Evolutionary conservation across 805 yeast species (phyloP).

Genomic region (Yarrowia porcina): DNA sequence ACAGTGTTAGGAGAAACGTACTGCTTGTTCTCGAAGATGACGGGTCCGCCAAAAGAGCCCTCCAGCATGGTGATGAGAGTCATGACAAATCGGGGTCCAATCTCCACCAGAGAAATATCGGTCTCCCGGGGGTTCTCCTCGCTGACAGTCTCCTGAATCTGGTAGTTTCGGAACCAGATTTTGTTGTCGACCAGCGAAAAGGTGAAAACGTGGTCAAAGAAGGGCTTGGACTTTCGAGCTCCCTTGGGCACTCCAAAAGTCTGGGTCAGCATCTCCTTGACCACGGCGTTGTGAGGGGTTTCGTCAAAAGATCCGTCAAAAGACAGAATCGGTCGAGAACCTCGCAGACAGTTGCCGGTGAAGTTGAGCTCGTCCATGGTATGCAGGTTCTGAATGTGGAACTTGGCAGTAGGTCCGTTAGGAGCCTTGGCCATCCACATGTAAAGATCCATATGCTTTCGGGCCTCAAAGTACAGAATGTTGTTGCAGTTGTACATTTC

Average conservation of each 20-base stretch:
- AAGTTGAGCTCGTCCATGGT: constrained; percentile 94
- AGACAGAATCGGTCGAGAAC: constrained; percentile 89
- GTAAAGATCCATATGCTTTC: constrained; percentile 93
- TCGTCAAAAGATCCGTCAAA: constrained; percentile 78
- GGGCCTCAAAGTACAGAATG: constrained; percentile 86
- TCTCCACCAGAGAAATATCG: constrained; percentile 80
- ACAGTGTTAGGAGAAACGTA: constrained; percentile 94
- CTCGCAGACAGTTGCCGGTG: constrained; percentile 93
- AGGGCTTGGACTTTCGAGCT: constrained; percentile 90
- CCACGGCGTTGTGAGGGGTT: constrained; percentile 62
- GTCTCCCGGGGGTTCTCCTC: constrained; percentile 47
- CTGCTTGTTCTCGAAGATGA: constrained; percentile 94
- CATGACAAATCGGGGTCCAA: constrained; percentile 94
- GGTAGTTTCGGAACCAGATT: constrained; percentile 94
- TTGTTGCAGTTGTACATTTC: constrained; percentile 97
- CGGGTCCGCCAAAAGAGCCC: constrained; percentile 97
- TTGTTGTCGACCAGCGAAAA: constrained; percentile 89
- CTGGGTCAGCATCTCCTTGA: constrained; percentile 80
- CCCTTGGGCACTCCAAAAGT: constrained; percentile 93
- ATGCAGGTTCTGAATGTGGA: constrained; percentile 90
- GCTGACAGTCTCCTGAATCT: constrained; percentile 66
- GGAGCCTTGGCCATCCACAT: constrained; percentile 96
- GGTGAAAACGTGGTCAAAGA: constrained; percentile 91
- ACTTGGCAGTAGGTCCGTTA: constrained; percentile 94
- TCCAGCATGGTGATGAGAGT: constrained; percentile 88